phyloP scores from a whole-genome alignment of 78 protist species.

The Creolimax fragrantissima region DNA sequence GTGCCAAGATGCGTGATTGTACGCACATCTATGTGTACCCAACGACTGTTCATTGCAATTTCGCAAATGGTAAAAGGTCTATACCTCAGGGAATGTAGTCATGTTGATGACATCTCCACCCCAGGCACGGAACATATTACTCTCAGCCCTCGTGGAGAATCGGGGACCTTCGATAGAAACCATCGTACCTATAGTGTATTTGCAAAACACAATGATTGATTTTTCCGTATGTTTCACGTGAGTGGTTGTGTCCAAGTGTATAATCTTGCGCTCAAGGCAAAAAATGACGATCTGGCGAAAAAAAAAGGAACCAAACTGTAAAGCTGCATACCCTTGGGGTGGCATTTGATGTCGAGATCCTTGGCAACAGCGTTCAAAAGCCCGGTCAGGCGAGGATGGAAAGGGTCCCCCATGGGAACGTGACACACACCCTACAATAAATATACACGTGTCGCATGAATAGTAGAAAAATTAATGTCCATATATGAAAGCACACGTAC shows the following conservation, averaged over 20 bases:
- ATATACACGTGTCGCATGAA: background rate
- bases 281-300: too few relatives aligned
- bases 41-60: too few relatives aligned
- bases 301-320: background rate
- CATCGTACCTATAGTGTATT: background rate
- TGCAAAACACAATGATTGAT: background rate
- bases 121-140: conserved; percentile 6
- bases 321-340: background rate
- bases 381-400: background rate
- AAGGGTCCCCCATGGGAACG: conserved; percentile 45
- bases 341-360: conserved; percentile 11
- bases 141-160: conserved; percentile 46
- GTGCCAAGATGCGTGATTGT: too few relatives aligned
- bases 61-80: too few relatives aligned
- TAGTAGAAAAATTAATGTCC: background rate
- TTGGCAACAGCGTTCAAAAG: background rate
- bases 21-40: too few relatives aligned
- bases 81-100: conserved; percentile 42
- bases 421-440: conserved; percentile 19
- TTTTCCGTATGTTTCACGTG: too few relatives aligned
- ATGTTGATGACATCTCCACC: conserved; percentile 54
- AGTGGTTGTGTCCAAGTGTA: background rate
- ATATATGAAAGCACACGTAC: too few relatives aligned
- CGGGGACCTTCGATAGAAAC: conserved; percentile 52
- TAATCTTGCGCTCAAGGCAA: background rate